A percentile compares a stretch with the other conserved stretches of the same genome.
These are phyloP conservation scores for Xanthoparmelia taractica DNA, from an alignment of 495 filamentous ascomycete species.

Conservation along the genomic window DNA sequence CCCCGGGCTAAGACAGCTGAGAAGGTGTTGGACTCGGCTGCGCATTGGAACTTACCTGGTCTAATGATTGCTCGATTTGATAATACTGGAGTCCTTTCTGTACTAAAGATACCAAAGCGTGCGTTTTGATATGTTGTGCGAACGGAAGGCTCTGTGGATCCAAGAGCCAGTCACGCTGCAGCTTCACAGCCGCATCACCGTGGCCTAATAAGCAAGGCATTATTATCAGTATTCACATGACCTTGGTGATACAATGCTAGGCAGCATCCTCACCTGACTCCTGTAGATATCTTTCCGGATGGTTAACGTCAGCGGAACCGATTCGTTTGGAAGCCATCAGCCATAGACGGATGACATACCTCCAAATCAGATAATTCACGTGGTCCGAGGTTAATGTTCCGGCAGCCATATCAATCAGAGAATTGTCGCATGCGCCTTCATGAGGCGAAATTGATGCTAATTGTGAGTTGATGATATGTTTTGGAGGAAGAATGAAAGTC, in stretches of 20 bases:
- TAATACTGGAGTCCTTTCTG: slow-evolving; percentile 73
- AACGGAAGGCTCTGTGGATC: slow-evolving; percentile 69
- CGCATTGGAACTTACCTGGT: slow-evolving; percentile 44
- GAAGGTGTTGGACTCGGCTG: background rate
- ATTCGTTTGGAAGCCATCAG: background rate
- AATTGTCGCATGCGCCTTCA: slow-evolving; percentile 13
- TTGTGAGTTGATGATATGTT: background rate
- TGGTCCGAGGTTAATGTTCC: slow-evolving; percentile 73
- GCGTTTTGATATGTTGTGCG: slow-evolving; percentile 64
- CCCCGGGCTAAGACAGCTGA: slow-evolving; percentile 11
- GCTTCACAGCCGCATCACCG: slow-evolving; percentile 66
- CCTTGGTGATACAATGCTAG: background rate
- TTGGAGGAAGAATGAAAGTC: too few species aligned
- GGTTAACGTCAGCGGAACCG: slow-evolving; percentile 28
- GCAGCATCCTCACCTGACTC: slow-evolving; percentile 67
- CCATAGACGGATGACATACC: slow-evolving; percentile 54
- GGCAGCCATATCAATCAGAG: slow-evolving; percentile 39
- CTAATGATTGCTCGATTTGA: slow-evolving; percentile 54
- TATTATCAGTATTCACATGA: slow-evolving; percentile 15
- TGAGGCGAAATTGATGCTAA: too few species aligned
- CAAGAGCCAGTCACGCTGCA: slow-evolving; percentile 69
- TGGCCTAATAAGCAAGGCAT: slow-evolving; percentile 33
- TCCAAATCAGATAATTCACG: slow-evolving; percentile 98
- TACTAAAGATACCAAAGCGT: slow-evolving; percentile 65
- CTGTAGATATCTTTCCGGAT: slow-evolving; percentile 64